Evolutionary conservation across 2,329 filamentous ascomycete species (phyloP).

Genomic region (Monosporascus sp.): DNA sequence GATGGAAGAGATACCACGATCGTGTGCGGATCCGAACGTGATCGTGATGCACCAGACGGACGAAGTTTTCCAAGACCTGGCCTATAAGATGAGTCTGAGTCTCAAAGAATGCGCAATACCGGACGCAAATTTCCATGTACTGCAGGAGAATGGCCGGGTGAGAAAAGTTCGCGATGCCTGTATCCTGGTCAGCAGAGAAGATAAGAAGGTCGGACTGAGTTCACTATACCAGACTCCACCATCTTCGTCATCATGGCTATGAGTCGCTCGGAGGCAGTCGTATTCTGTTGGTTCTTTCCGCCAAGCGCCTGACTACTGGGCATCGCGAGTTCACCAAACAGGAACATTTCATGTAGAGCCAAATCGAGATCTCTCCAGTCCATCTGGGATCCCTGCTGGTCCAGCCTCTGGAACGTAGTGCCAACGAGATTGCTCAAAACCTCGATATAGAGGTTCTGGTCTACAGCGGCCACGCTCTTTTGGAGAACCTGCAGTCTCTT

Average conservation of each 20-base stretch:
- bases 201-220: slow-evolving; percentile 2
- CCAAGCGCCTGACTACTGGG: slow-evolving; percentile 75
- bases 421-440: slow-evolving; percentile 84
- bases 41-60: slow-evolving; percentile 81
- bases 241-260: slow-evolving; percentile 93
- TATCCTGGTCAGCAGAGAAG: slow-evolving; percentile 16
- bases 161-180: slow-evolving; percentile 76
- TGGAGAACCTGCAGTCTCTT: slow-evolving; percentile 87
- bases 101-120: slow-evolving; percentile 91
- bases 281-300: slow-evolving; percentile 75
- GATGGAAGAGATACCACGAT: slow-evolving; percentile 96
- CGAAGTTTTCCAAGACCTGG: slow-evolving; percentile 84
- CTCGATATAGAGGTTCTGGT: slow-evolving; percentile 83
- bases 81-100: slow-evolving; percentile 75
- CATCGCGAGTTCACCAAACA: slow-evolving; percentile 92
- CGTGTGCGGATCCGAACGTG: slow-evolving; percentile 82
- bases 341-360: slow-evolving; percentile 88
- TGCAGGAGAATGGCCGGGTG: slow-evolving; percentile 91
- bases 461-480: slow-evolving; percentile 84
- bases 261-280: slow-evolving; percentile 72
- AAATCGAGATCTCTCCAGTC: slow-evolving; percentile 96
- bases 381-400: slow-evolving; percentile 66
- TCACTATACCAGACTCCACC: slow-evolving; percentile 77
- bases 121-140: slow-evolving; percentile 97
- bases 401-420: slow-evolving; percentile 76